phyloP scores from a whole-genome alignment of 1,284 basidiomycete species.

The Trametes polyzona region DNA sequence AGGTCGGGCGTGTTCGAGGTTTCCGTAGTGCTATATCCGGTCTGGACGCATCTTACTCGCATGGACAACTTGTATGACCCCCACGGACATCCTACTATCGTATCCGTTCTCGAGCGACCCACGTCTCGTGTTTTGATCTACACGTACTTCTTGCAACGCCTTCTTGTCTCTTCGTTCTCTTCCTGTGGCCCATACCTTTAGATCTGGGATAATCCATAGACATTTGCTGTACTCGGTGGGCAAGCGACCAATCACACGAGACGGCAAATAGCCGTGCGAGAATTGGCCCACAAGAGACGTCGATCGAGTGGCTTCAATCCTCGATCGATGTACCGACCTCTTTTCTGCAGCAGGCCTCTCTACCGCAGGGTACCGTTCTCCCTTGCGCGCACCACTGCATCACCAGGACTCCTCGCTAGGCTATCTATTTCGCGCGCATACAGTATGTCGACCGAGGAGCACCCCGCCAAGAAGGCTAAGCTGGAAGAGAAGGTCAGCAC shows the following conservation, averaged over 20 bases:
- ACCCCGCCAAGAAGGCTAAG: slow-evolving; percentile 53
- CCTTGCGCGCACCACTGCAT: neutral
- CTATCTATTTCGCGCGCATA: neutral
- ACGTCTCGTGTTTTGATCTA: neutral
- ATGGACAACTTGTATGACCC: slow-evolving; percentile 28
- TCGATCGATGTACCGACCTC: slow-evolving; percentile 12
- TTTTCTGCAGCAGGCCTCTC: neutral
- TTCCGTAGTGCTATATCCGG: neutral
- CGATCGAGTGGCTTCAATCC: slow-evolving; percentile 5
- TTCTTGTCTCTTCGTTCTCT: neutral
- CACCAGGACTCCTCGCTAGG: neutral
- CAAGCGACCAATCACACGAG: neutral
- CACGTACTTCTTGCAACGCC: neutral
- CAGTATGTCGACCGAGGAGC: slow-evolving; percentile 41
- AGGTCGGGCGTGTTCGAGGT: slow-evolving; percentile 20
- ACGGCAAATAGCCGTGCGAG: slow-evolving; percentile 14
- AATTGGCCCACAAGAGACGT: slow-evolving; percentile 10
- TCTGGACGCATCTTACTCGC: slow-evolving; percentile 19
- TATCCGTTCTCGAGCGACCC: slow-evolving; percentile 16
- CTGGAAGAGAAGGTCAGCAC: slow-evolving; percentile 44
- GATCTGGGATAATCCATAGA: slow-evolving; percentile 10
- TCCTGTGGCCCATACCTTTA: slow-evolving; percentile 4
- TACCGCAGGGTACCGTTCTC: neutral
- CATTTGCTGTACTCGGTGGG: neutral
- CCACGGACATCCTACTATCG: slow-evolving; percentile 22